Conservation (phyloP, 345 rosid genomes). For the Gossypium stocksii region DNA sequence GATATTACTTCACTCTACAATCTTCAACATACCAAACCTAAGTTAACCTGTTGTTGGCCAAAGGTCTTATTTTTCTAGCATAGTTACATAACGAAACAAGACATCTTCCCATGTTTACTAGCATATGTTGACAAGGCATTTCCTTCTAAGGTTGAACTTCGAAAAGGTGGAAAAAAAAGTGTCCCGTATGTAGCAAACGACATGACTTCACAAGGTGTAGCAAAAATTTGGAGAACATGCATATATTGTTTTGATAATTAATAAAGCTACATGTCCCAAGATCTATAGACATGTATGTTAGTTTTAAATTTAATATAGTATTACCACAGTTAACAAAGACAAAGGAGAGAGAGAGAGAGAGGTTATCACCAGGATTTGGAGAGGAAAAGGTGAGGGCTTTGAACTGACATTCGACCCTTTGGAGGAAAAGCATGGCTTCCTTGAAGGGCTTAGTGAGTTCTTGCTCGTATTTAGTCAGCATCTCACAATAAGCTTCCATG, state of each 20-base stretch:
- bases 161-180: not conserved
- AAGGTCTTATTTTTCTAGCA: not conserved
- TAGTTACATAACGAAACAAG: not conserved
- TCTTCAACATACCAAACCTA: not conserved
- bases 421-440: slow-evolving; percentile 89
- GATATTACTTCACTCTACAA: not conserved
- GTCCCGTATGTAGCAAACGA: not conserved
- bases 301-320: not conserved
- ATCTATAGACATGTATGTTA: slow-evolving; percentile 26
- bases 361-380: slow-evolving; percentile 50
- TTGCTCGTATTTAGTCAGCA: slow-evolving; percentile 90
- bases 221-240: slow-evolving; percentile 6
- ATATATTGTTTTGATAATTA: not conserved
- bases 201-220: slow-evolving; percentile 1
- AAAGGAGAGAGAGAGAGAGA: not conserved
- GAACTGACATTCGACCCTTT: slow-evolving; percentile 80
- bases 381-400: slow-evolving; percentile 67
- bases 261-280: slow-evolving; percentile 13
- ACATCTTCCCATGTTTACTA: not conserved
- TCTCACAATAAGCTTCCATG: slow-evolving; percentile 99
- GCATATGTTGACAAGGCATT: slow-evolving; percentile 7
- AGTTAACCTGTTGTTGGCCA: no score
- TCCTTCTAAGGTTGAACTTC: not conserved
- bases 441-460: slow-evolving; percentile 92
- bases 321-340: not conserved